Evolutionary conservation across 441 rosid genomes (phyloP), one percentile per base, ranked within the genome.

Genomic region (Raphanus hybrid): DNA sequence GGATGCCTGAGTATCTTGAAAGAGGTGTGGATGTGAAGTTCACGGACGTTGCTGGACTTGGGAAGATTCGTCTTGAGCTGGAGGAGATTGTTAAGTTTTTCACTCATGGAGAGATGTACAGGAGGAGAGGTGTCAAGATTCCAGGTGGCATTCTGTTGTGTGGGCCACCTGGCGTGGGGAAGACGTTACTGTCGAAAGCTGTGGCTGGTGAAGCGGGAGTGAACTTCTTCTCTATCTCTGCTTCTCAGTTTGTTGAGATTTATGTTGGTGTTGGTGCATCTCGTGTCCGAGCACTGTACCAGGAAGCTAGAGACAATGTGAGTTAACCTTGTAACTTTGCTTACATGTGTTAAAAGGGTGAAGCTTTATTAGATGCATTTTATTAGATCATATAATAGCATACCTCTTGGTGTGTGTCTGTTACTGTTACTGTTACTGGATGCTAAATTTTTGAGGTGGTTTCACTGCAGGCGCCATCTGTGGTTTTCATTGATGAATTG

Each of bases 171-270:
- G 99, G 99, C 50, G 97, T 92, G 43, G 97, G 97, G 63, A 94
- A 94, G 82, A 94, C 97, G 59, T 84, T 94, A 71, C 87, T 94
- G 63, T 98, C 98, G 69, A 91, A 91, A 87, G 99, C 99, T 80
- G 98, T 94, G 78, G 98, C 99, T 76, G 97, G 97, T 72, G 99
- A 94, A 84, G 97, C 99, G 18, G 97, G 99, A 73, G 98, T 94
- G 65, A 92, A 91, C 82, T 92, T 92, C 91, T 94, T 94, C 86
- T 94, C 98, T 67, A 92, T 94, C 14, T 94, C 98, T 45, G 97
- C 98, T 43, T 92, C 97, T 67, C 98, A 94, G 80, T 94, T 94
- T 85, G 97, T 94, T 69, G 98, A 94, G 85, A 92, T 94, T 83
- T 94, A 92, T 73, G 98, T 94, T 57, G 97, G 98, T 48, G 97